A percentile compares a stretch with the other conserved stretches of the same genome.
Evolutionary conservation across 257 asterid species (phyloP).

Genomic region (Ophiorrhiza pumila): DNA sequence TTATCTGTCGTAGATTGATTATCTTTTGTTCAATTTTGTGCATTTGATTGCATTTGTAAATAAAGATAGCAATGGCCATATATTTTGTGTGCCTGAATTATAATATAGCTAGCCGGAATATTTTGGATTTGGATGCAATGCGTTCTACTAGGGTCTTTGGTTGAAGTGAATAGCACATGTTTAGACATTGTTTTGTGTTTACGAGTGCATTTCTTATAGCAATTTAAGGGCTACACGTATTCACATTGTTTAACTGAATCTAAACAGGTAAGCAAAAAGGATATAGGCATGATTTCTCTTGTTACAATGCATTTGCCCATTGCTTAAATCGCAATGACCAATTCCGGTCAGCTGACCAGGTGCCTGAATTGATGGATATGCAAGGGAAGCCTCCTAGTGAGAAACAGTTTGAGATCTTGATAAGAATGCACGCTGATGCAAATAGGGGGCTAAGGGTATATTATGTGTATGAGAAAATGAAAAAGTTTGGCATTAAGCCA

Average conservation of each 20-base stretch:
- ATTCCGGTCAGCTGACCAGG: slow-evolving; percentile 88
- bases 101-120: not conserved
- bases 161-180: too few relatives aligned
- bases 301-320: slow-evolving; percentile 90
- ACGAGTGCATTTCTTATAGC: not conserved
- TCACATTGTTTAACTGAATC: slow-evolving; percentile 20
- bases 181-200: not conserved
- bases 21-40: not conserved
- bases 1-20: too few relatives aligned
- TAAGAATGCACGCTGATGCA: slow-evolving; percentile 90
- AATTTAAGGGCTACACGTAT: too few relatives aligned
- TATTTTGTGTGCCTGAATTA: not conserved
- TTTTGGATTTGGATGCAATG: not conserved
- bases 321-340: slow-evolving; percentile 68
- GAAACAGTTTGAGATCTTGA: slow-evolving; percentile 88
- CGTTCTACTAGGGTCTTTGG: too few relatives aligned
- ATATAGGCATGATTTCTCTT: slow-evolving; percentile 88
- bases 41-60: not conserved
- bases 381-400: slow-evolving; percentile 94
- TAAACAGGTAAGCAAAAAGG: slow-evolving; percentile 89
- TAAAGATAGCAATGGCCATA: not conserved
- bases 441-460: slow-evolving; percentile 89
- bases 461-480: slow-evolving; percentile 89
- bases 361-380: slow-evolving; percentile 91
- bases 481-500: slow-evolving; percentile 80